Evolutionary conservation across 768 basidiomycete species (phyloP).

Genomic region (Suillus brevipes): DNA sequence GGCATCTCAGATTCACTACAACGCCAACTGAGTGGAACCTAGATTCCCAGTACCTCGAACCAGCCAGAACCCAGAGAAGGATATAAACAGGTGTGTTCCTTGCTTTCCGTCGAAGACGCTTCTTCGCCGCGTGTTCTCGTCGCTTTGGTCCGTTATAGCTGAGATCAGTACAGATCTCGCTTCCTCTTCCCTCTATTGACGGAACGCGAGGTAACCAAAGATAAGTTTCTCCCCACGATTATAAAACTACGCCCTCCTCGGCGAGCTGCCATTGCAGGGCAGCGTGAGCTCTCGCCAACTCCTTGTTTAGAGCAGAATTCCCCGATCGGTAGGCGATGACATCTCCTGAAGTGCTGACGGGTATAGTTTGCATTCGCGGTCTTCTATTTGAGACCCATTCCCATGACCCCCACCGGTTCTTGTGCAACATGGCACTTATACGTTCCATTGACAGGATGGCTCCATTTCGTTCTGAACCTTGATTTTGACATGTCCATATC

Average conservation of each 20-base stretch:
- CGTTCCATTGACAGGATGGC: background rate
- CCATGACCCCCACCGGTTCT: conserved; percentile 2
- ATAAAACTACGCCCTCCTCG: conserved; percentile 7
- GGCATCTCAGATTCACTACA: background rate
- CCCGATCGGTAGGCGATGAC: conserved; percentile 2
- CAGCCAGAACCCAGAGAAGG: background rate
- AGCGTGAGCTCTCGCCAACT: background rate
- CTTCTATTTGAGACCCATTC: conserved; percentile 3
- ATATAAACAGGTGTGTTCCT: conserved; percentile 8
- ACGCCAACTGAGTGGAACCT: background rate
- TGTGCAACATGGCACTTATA: background rate
- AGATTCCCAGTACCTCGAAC: background rate
- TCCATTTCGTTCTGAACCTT: background rate
- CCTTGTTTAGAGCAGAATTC: background rate
- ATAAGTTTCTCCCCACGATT: conserved; percentile 6
- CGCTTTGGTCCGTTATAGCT: conserved; percentile 3
- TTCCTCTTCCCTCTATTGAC: conserved; percentile 6
- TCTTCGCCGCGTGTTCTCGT: conserved; percentile 6
- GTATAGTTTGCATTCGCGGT: background rate
- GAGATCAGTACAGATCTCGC: conserved; percentile 5
- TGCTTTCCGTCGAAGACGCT: conserved; percentile 6
- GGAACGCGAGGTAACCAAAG: conserved; percentile 5
- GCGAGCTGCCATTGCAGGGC: conserved; percentile 8
- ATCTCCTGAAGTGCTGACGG: background rate
- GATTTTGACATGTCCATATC: conserved; percentile 5